Base-by-base conservation (phyloP, 331 rosid species). In the Cucumis variabilis region DNA sequence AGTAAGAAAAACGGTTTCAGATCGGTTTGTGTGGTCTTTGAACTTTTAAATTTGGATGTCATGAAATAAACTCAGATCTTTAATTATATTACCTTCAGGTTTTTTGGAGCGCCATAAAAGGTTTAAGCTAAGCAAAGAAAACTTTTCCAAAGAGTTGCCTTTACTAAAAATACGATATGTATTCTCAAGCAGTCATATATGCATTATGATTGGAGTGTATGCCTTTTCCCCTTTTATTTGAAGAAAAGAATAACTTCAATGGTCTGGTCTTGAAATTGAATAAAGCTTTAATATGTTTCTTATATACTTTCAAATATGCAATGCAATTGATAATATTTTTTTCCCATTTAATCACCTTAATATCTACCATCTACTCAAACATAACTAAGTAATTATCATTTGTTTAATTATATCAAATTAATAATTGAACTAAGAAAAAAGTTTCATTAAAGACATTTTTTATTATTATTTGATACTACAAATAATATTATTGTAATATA, bases 91-190 rank as follows among this genome's bases (percentile, higher is more conserved):
- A 46, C 53, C 86, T 90, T 88, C 94, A 95, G 98, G 96, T 87
- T 96, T 68, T 87, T 95, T 65, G 96, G 96, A 90, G 91, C 90
- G 7, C 44, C 44, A 79, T 88, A 92, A 72, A 65, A 76, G 88
- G 82, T 33, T 4, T 72, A 72, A 72, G 51, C 78, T 63, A 51
- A 44, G 72, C 68, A 63, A 63, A 75, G n/a, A 46, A 41, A 46
- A 23, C 14, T 6, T 75, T 75, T 77, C 25, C 63, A 50, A 37
- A 11, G 65, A 12, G 65, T 77, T 77, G 7, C 83, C 55, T 77
- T 77, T 48, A 10, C 83, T 77, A 77, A 77, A 13, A 44, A 44
- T 44, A 46, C 5, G n/a, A 75, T 75, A 44, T 75, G 60, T 75
- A 75, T 21, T 41, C 28, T 46, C 62, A 75, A 41, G 60, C 60